phyloP scores from a whole-genome alignment of 192 early-diverging fungal genomes.

The Coemansia sp. region DNA sequence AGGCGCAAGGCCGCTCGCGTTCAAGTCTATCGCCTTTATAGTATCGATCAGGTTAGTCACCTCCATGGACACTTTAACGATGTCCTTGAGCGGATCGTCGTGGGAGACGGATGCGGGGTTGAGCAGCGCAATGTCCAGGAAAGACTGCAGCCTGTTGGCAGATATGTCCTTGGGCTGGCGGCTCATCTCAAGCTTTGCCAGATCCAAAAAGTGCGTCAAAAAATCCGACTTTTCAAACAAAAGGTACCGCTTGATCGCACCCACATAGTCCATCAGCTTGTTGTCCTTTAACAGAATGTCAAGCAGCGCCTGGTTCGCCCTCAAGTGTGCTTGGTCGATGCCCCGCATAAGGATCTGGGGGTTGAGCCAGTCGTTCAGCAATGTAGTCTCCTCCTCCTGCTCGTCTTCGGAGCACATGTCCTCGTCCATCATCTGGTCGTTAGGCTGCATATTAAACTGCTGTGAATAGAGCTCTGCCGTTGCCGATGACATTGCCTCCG shows the following conservation, averaged over 20 bases:
- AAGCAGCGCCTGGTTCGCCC: slow-evolving; percentile 84
- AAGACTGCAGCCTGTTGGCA: slow-evolving; percentile 73
- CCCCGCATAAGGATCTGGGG: slow-evolving; percentile 57
- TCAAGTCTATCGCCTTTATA: slow-evolving; percentile 21
- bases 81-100: slow-evolving; percentile 82
- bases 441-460: not conserved
- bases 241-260: slow-evolving; percentile 91
- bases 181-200: slow-evolving; percentile 64
- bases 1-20: too few species aligned
- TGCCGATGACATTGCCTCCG: slow-evolving; percentile 6
- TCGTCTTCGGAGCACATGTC: slow-evolving; percentile 5
- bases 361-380: slow-evolving; percentile 32
- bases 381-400: not conserved
- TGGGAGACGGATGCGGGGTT: slow-evolving; percentile 82
- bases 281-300: slow-evolving; percentile 77
- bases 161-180: slow-evolving; percentile 55
- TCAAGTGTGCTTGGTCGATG: slow-evolving; percentile 83
- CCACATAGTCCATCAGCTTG: slow-evolving; percentile 71
- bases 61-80: slow-evolving; percentile 79
- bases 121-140: slow-evolving; percentile 85
- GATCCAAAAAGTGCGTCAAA: slow-evolving; percentile 90
- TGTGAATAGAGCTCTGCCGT: not conserved
- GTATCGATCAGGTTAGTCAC: slow-evolving; percentile 62
- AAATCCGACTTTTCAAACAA: slow-evolving; percentile 93
- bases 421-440: slow-evolving; percentile 3